Base-by-base conservation (phyloP, 805 yeast species). In the Zygosaccharomyces kombuchaensis region DNA sequence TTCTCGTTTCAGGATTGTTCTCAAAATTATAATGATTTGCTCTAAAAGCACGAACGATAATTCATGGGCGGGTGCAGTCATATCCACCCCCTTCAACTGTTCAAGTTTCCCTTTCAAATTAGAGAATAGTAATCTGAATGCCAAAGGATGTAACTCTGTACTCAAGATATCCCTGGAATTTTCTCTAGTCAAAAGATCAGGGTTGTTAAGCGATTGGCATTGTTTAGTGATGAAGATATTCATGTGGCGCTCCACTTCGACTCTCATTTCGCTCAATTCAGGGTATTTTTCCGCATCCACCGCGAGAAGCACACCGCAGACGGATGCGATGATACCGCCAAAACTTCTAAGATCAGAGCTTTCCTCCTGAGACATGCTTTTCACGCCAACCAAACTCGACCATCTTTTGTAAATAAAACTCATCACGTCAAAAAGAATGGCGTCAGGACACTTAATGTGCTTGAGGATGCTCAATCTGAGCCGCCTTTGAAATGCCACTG, bases 401-500 rank as follows among this genome's bases (percentile, higher is more conserved):
- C 68, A 63, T 36, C 59, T 58, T 50, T 66, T 40, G 67, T 72
- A 48, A 68, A 79, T 47, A 50, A 63, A 32, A 51, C 65, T 48
- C 52, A 67, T 50, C 41, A 67, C 55, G 55, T 65, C 67, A 14
- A 62, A 45, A 3, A 66, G 35, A 4, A 62, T 55, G 17, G 56
- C 47, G 26, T 63, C 60, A 4, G 63, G 66, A 34, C 36, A 48
- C 22, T 43, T 55, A 17, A 59, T 47, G 45, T 48, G 39, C 43
- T 52, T 60, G 43, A 55, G 51, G 14, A 72, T 54, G 41, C 64
- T 68, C 35, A 67, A 75, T 58, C 85, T 72, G 43, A 84, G 65
- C 47, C 80, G 76, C 58, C 84, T 84, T 57, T 85, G 89, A 29
- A 84, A 71, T 0, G 95, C 89, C 23, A 83, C 81, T 16, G 81